Conservation (phyloP, 345 rosid genomes). For the Sapria himalayana region DNA sequence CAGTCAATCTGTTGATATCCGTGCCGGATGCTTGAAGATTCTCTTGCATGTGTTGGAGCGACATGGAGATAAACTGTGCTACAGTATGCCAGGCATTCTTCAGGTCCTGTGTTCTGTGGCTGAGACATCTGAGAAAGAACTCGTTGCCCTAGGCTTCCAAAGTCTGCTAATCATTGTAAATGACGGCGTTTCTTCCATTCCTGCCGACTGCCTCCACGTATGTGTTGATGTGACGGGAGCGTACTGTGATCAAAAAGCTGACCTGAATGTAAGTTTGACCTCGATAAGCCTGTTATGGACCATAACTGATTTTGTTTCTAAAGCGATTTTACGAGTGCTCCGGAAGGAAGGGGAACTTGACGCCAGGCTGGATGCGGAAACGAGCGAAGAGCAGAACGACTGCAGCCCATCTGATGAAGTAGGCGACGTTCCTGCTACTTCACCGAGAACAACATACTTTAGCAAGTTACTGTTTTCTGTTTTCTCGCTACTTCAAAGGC, state of each 20-base stretch:
- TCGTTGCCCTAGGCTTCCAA: conserved; percentile 85
- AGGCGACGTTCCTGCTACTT: conserved; percentile 15
- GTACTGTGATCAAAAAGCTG: conserved; percentile 79
- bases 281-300: conserved; percentile 94
- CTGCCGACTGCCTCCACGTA: conserved; percentile 54
- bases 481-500: conserved; percentile 77
- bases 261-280: conserved; percentile 84
- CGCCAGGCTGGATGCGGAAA: conserved; percentile 29
- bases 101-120: conserved; percentile 92
- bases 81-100: conserved; percentile 82
- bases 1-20: conserved; percentile 60
- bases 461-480: conserved; percentile 66
- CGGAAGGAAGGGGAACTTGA: conserved; percentile 35
- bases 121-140: conserved; percentile 83
- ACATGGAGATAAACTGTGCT: conserved; percentile 67
- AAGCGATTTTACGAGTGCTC: conserved; percentile 30
- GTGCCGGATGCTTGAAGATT: conserved; percentile 76
- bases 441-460: conserved; percentile 17
- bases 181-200: conserved; percentile 74
- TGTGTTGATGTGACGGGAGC: conserved; percentile 97
- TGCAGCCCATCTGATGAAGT: conserved; percentile 11
- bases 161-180: conserved; percentile 78
- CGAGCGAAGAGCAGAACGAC: conserved; percentile 18
- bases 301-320: conserved; percentile 69
- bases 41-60: conserved; percentile 94